phyloP scores from a whole-genome alignment of 1,139 yeast genomes.

The Hemisphaericaspora lyxosophila region DNA sequence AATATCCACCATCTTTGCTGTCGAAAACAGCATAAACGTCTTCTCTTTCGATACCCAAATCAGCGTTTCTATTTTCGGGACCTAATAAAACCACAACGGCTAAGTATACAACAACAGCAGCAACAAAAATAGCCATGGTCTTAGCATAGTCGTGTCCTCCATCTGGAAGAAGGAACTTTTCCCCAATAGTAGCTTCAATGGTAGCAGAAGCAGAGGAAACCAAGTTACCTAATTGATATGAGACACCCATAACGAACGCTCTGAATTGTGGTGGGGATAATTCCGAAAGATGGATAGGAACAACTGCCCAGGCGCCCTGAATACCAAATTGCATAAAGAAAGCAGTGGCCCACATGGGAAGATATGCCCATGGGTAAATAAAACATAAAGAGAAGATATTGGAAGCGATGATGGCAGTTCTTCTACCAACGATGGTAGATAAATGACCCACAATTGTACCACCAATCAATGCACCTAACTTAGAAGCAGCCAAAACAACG shows the following conservation, averaged over 20 bases:
- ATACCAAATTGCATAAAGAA: conserved; percentile 79
- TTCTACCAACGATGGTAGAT: conserved; percentile 37
- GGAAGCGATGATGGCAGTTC: conserved; percentile 46
- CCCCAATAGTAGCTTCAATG: conserved; percentile 75
- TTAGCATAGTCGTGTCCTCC: conserved; percentile 32
- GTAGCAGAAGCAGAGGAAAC: conserved; percentile 83
- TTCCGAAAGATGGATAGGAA: too few species aligned
- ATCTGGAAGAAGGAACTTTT: conserved; percentile 50
- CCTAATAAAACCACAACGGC: conserved; percentile 62
- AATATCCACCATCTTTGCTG: not conserved
- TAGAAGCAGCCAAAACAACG: conserved; percentile 40
- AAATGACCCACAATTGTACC: conserved; percentile 37
- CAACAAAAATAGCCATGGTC: conserved; percentile 83
- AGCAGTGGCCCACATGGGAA: conserved; percentile 61
- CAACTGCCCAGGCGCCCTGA: conserved; percentile 88
- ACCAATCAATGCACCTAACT: conserved; percentile 39
- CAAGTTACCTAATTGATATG: conserved; percentile 82
- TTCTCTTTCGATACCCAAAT: conserved; percentile 26
- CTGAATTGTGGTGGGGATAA: conserved; percentile 75
- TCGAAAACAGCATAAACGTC: conserved; percentile 12
- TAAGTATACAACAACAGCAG: conserved; percentile 64
- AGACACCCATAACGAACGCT: conserved; percentile 69
- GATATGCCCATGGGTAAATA: conserved; percentile 74
- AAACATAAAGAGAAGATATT: conserved; percentile 67
- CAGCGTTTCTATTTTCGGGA: conserved; percentile 63